phyloP scores from a whole-genome alignment of 768 basidiomycete species.

The Saitozyma sp. region DNA sequence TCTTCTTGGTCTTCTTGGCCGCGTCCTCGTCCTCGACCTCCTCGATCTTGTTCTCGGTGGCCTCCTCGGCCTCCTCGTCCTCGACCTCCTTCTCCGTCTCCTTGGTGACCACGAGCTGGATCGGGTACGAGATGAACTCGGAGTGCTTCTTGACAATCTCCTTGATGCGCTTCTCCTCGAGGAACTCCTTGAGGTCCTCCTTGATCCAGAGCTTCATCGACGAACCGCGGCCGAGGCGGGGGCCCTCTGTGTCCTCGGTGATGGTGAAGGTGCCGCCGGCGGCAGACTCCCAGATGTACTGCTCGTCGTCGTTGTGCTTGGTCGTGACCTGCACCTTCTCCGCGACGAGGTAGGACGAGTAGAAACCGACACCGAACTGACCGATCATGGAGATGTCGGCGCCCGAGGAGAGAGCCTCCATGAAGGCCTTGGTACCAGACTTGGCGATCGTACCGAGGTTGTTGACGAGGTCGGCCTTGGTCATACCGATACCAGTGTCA shows the following conservation, averaged over 20 bases:
- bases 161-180: slow-evolving; percentile 99
- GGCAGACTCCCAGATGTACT: slow-evolving; percentile 99
- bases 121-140: slow-evolving; percentile 99
- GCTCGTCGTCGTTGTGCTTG: slow-evolving; percentile 99
- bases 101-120: slow-evolving; percentile 96
- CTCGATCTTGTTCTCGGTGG: slow-evolving; percentile 61
- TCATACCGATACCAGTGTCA: slow-evolving; percentile 98
- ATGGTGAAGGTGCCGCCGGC: slow-evolving; percentile 99
- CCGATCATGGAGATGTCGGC: slow-evolving; percentile 80
- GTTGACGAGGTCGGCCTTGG: slow-evolving; percentile 99
- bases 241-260: slow-evolving; percentile 86
- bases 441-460: slow-evolving; percentile 68
- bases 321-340: slow-evolving; percentile 98
- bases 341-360: slow-evolving; percentile 98
- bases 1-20: slow-evolving; percentile 82
- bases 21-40: slow-evolving; percentile 70
- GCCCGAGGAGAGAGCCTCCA: slow-evolving; percentile 81
- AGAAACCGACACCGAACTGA: slow-evolving; percentile 99
- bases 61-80: slow-evolving; percentile 63
- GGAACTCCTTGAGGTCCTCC: slow-evolving; percentile 98
- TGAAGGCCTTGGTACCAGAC: slow-evolving; percentile 79
- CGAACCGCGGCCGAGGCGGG: slow-evolving; percentile 87
- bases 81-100: slow-evolving; percentile 92
- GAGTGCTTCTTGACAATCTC: slow-evolving; percentile 99
- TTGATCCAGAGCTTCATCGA: slow-evolving; percentile 77